Conservation (phyloP, 257 asterid species). For the Gynochthodes officinalis region DNA sequence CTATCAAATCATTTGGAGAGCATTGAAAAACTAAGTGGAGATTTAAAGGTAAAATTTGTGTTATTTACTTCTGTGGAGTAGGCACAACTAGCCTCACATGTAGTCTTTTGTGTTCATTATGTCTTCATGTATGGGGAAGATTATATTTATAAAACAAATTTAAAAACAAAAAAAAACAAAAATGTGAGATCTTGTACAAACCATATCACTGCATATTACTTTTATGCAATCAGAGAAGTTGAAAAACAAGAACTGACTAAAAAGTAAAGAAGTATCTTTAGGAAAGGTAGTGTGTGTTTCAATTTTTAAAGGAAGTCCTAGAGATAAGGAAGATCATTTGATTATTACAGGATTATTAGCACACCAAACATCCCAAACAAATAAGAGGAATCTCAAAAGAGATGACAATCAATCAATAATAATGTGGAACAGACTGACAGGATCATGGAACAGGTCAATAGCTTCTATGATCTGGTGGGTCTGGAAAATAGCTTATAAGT, state of each 20-base stretch:
- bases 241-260: background rate
- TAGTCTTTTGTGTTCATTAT: background rate
- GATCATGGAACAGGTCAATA: background rate
- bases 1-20: background rate
- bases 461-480: background rate
- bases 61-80: background rate
- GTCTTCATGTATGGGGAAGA: background rate
- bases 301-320: background rate
- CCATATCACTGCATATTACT: background rate
- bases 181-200: background rate
- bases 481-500: background rate
- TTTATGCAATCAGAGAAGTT: background rate
- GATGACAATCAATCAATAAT: conserved; percentile 2
- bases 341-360: background rate
- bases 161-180: background rate
- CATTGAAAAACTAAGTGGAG: background rate
- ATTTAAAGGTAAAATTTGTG: background rate
- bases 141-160: no score
- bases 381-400: background rate
- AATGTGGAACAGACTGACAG: background rate
- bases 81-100: background rate
- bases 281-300: background rate
- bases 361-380: background rate
- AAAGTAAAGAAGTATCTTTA: background rate
- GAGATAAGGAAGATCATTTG: background rate